Evolutionary conservation across 73 alveolate species (phyloP).

Genomic region (Tetrahymena malaccensis): DNA sequence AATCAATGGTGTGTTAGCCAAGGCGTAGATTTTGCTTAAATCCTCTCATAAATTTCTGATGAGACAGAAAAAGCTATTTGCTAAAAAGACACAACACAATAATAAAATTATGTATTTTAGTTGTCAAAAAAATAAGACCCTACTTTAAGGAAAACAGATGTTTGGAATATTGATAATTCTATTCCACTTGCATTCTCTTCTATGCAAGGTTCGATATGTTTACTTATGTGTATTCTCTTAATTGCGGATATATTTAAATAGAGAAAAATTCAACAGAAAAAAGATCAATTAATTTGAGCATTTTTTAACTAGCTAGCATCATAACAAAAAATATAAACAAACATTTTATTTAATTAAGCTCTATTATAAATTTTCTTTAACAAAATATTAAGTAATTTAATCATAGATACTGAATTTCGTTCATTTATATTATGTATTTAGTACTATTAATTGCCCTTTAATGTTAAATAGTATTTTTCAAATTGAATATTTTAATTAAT

Average conservation of each 20-base stretch:
- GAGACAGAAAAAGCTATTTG: not conserved
- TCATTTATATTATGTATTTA: too few species aligned
- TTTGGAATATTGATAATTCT: not conserved
- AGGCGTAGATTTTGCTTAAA: not conserved
- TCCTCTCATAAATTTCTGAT: not conserved
- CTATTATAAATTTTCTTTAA: too few species aligned
- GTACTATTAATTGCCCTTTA: too few species aligned
- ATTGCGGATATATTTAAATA: not conserved
- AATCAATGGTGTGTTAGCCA: not conserved
- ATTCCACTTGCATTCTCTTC: not conserved
- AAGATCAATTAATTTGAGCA: not conserved
- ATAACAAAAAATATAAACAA: not conserved
- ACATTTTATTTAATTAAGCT: not conserved
- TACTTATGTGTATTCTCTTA: not conserved
- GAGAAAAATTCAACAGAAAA: not conserved
- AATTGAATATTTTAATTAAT: too few species aligned
- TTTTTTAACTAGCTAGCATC: not conserved
- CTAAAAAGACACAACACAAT: not conserved
- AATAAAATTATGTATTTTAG: not conserved
- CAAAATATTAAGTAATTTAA: too few species aligned
- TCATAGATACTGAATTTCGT: too few species aligned
- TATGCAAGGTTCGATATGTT: not conserved
- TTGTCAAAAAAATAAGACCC: not conserved
- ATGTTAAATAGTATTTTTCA: too few species aligned
- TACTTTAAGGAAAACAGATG: not conserved